A percentile compares a stretch with the other conserved stretches of the same genome.
Conservation (phyloP, 257 asterid genomes). For the Solanum etuberosum region DNA sequence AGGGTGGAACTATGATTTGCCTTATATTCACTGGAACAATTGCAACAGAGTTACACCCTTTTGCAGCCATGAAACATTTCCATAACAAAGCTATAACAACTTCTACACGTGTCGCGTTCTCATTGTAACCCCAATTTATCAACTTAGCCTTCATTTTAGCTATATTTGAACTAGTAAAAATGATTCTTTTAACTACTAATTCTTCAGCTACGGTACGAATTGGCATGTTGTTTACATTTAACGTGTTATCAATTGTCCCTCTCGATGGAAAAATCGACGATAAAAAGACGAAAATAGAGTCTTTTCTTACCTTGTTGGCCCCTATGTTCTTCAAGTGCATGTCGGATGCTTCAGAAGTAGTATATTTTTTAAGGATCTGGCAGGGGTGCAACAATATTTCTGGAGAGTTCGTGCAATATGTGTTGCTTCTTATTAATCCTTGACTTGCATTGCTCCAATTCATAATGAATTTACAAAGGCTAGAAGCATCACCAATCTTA, state of each 20-base stretch:
- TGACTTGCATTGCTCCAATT: slow-evolving; percentile 21
- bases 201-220: slow-evolving; percentile 9
- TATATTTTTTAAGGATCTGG: background rate
- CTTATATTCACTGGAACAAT: slow-evolving; percentile 44
- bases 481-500: slow-evolving; percentile 32
- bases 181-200: slow-evolving; percentile 13
- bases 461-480: slow-evolving; percentile 31
- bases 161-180: slow-evolving; percentile 21
- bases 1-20: slow-evolving; percentile 10
- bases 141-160: slow-evolving; percentile 7
- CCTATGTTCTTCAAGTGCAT: background rate
- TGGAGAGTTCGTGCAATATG: background rate
- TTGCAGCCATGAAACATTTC: slow-evolving; percentile 29
- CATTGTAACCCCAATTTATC: background rate
- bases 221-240: slow-evolving; percentile 5
- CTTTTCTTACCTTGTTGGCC: background rate
- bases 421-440: background rate
- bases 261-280: slow-evolving; percentile 37
- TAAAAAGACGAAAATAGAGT: background rate
- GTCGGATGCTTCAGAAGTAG: background rate
- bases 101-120: slow-evolving; percentile 30
- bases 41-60: slow-evolving; percentile 16
- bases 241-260: slow-evolving; percentile 25
- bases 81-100: slow-evolving; percentile 38
- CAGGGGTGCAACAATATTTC: background rate